These are phyloP conservation scores for Acrodontium crateriforme DNA, from an alignment of 2,329 filamentous ascomycete genomes.

Conservation along the genomic window DNA sequence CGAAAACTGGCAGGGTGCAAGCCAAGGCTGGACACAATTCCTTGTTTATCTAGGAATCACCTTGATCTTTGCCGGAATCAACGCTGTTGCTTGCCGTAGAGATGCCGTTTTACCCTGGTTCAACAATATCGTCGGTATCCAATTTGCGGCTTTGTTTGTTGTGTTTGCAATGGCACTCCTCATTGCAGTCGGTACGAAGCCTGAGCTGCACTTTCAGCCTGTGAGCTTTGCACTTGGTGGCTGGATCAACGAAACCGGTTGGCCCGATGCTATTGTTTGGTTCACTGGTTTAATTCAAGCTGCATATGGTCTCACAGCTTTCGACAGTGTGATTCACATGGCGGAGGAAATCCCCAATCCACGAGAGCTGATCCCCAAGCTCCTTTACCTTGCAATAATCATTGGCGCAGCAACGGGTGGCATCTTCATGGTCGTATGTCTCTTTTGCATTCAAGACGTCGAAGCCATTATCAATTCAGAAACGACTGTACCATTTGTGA, in stretches of 20 bases:
- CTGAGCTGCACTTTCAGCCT: constrained; percentile 35
- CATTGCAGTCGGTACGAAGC: constrained; percentile 41
- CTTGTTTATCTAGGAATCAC: constrained; percentile 1
- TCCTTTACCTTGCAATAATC: constrained; percentile 1
- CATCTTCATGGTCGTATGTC: neutral
- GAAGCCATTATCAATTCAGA: constrained; percentile 26
- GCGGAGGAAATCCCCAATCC: constrained; percentile 1
- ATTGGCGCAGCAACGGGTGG: neutral
- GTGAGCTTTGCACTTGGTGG: no score
- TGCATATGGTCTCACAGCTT: neutral
- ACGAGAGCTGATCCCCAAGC: neutral
- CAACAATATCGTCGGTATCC: constrained; percentile 35
- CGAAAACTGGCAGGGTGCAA: neutral
- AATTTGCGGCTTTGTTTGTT: constrained; percentile 46
- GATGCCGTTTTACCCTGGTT: constrained; percentile 24
- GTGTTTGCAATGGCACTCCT: no score
- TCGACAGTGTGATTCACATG: constrained; percentile 1
- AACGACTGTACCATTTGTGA: constrained; percentile 45
- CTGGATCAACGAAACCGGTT: constrained; percentile 1
- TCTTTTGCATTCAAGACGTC: constrained; percentile 1
- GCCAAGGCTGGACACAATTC: constrained; percentile 1
- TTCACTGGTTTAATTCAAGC: neutral
- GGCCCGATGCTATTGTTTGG: neutral
- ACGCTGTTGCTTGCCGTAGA: constrained; percentile 10
- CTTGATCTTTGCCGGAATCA: neutral